These are phyloP conservation scores for Pythium biforme DNA, from an alignment of 352 stramenopile species.

Conservation along the genomic window DNA sequence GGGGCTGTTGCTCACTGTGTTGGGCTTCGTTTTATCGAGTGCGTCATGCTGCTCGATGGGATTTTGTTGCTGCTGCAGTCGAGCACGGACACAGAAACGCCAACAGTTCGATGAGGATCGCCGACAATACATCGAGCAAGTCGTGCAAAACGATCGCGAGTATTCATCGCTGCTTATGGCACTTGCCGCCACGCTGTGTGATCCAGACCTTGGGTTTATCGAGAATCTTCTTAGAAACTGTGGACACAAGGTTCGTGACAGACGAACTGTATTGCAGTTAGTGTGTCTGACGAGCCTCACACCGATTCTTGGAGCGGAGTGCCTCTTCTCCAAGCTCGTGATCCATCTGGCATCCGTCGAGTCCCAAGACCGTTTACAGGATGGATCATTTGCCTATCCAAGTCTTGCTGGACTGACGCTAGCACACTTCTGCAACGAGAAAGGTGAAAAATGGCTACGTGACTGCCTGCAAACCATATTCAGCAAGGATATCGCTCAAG, in stretches of 20 bases:
- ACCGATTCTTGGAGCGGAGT: not conserved
- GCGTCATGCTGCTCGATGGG: conserved; percentile 40
- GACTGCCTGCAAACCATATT: not conserved
- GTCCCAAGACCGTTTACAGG: conserved; percentile 8
- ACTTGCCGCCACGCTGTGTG: conserved; percentile 43
- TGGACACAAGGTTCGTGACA: conserved; percentile 1
- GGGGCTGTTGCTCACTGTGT: conserved; percentile 24
- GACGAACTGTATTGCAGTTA: not conserved
- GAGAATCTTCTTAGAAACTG: not conserved
- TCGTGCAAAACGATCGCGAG: conserved; percentile 70
- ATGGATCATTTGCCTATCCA: conserved; percentile 27
- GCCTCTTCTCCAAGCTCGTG: conserved; percentile 32
- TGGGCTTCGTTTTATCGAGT: conserved; percentile 53
- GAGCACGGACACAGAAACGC: conserved; percentile 38
- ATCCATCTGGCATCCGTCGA: conserved; percentile 45
- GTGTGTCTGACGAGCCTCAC: conserved; percentile 2
- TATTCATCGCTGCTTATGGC: conserved; percentile 63
- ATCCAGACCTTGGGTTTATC: conserved; percentile 27
- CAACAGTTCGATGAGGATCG: conserved; percentile 40
- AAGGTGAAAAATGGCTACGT: conserved; percentile 3
- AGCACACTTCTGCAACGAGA: conserved; percentile 3
- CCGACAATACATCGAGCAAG: conserved; percentile 38
- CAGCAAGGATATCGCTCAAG: not conserved
- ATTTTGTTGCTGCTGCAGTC: conserved; percentile 61
- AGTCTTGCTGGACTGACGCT: conserved; percentile 37